Evolutionary conservation across 257 asterid genomes (phyloP), one percentile per base, ranked within the genome.

Genomic region (Plectranthus barbatus): DNA sequence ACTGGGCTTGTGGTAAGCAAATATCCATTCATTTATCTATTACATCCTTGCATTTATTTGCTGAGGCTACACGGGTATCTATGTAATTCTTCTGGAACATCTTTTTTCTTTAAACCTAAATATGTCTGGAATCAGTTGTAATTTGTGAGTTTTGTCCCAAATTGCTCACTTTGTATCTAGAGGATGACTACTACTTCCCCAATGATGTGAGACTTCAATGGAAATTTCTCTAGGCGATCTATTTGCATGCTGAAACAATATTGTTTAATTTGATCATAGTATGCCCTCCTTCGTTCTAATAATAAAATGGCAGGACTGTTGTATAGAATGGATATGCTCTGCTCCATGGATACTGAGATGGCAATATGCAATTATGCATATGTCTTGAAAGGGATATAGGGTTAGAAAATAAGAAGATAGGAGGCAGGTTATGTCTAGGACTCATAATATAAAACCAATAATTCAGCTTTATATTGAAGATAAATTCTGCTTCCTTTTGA

Each of bases 1-100:
- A 19, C 57, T 91, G 88, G 88, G 70, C 24, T 48, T 91, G 98
- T 47, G 63, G 96, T 85, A 77, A 84, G 95, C 76, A 49, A 60
- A 36, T 40, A 61, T 17, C 57, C 3, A 11, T 29, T 21, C 46
- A 39, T 46, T 60, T 36, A 18, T 58, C 37, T 4, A n/a, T 55
- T 34, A 33, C 45, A 55, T 2, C 45, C 61, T 55, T 21, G 53
- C 69, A 66, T 66, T 47, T 31, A 13, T 46, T 34, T 58, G 14
- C 34, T 31, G 54, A 26, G 56, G 49, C 15, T 26, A 53, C 40
- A 26, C 48, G 12, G 6, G 15, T 26, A 15, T 17, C 10, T 49
- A 45, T 23, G 46, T 44, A 36, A 67, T 56, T 46, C 41, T 64
- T 50, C 41, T 12, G 8, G 10, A 34, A 4, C 36, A 40, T 20